Conservation (phyloP, 2,329 filamentous ascomycete species). For the Raffaelea deltoideospora region DNA sequence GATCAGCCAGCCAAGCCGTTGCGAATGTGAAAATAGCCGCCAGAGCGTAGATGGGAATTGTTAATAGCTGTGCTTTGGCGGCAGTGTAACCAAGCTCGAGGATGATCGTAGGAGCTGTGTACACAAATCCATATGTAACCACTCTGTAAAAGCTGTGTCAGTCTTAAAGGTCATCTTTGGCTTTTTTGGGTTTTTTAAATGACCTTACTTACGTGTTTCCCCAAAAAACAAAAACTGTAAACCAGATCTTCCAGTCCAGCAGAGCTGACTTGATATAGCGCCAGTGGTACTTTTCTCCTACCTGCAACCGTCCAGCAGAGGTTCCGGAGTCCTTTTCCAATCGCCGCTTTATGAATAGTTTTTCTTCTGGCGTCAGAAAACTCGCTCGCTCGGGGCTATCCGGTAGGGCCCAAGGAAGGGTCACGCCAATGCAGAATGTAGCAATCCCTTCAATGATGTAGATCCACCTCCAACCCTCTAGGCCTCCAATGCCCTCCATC, state of each 20-base stretch:
- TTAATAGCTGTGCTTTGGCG: constrained; percentile 4
- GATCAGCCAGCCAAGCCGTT: constrained; percentile 2
- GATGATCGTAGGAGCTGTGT: constrained; percentile 4
- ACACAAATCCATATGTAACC: constrained; percentile 2
- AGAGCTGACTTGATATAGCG: constrained; percentile 53
- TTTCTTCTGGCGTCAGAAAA: constrained; percentile 49
- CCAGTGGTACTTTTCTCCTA: constrained; percentile 55
- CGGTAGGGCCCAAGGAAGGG: constrained; percentile 46
- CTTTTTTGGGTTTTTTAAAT: no score
- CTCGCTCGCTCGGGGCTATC: constrained; percentile 51
- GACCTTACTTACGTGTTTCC: neutral
- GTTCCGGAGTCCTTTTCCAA: constrained; percentile 53
- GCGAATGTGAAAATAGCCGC: constrained; percentile 14
- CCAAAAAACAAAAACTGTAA: constrained; percentile 24
- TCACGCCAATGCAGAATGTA: constrained; percentile 47
- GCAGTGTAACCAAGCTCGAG: constrained; percentile 3
- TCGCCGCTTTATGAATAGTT: constrained; percentile 46
- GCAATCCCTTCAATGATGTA: constrained; percentile 49
- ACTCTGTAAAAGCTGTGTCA: no score
- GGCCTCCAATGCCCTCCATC: constrained; percentile 18
- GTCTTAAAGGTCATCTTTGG: no score
- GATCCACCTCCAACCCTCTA: constrained; percentile 55
- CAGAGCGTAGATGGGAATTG: constrained; percentile 4
- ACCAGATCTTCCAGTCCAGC: constrained; percentile 59
- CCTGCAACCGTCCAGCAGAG: constrained; percentile 24